A percentile compares a stretch with the other conserved stretches of the same genome.
Conservation (phyloP, 495 filamentous ascomycete species). For the Astrothelium macrocarpum region DNA sequence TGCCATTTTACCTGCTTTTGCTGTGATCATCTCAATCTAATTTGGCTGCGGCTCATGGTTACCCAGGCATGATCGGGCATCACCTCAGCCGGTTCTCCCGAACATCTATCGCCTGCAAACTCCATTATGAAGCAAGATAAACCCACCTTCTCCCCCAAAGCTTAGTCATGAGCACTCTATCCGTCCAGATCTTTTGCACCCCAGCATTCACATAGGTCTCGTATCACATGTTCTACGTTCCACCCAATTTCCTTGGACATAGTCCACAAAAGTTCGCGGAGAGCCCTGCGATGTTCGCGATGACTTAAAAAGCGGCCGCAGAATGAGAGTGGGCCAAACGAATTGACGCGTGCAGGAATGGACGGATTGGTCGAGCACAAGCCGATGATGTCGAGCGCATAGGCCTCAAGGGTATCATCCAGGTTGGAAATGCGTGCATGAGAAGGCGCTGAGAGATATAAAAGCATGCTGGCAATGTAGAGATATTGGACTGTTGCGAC, state of each 20-base stretch:
- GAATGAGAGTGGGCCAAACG: not conserved
- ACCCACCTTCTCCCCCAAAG: too few relatives aligned
- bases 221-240: not conserved
- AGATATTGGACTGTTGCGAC: not conserved
- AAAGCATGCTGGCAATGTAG: not conserved
- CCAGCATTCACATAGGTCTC: not conserved
- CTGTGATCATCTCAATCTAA: too few relatives aligned
- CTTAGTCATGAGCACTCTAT: not conserved
- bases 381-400: not conserved
- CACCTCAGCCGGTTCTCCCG: too few relatives aligned
- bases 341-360: not conserved
- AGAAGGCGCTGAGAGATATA: not conserved
- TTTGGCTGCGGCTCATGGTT: too few relatives aligned
- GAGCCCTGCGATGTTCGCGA: not conserved
- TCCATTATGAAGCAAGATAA: too few relatives aligned
- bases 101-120: too few relatives aligned
- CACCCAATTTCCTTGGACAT: not conserved
- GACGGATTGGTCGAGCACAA: not conserved
- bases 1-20: too few relatives aligned
- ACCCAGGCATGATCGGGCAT: too few relatives aligned
- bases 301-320: not conserved
- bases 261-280: not conserved
- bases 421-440: not conserved
- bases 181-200: not conserved
- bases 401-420: not conserved